Conservation (phyloP, 2,329 filamentous ascomycete species). For the Chaetoscypha palmicola region DNA sequence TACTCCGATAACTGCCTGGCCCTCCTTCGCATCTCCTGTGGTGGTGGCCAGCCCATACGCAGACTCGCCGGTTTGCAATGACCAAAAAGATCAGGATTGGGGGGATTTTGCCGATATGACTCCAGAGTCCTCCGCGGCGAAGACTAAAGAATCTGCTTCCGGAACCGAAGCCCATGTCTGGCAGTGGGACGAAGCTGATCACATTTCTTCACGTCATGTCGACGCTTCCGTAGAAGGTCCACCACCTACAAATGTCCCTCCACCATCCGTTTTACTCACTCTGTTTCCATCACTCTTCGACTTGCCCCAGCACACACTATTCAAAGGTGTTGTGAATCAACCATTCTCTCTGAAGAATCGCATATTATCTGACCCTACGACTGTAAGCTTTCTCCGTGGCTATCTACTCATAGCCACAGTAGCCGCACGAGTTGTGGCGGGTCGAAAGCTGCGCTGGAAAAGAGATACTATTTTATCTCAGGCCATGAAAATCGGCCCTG, state of each 20-base stretch:
- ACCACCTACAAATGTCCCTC: constrained; percentile 68
- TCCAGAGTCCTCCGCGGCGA: constrained; percentile 20
- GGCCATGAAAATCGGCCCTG: constrained; percentile 76
- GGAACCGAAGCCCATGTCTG: constrained; percentile 26
- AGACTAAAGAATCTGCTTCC: constrained; percentile 12
- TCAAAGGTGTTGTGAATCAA: constrained; percentile 57
- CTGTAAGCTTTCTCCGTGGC: constrained; percentile 54
- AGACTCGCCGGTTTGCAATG: constrained; percentile 23
- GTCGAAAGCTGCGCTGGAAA: constrained; percentile 83
- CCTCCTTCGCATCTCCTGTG: constrained; percentile 19
- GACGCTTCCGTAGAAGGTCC: constrained; percentile 11
- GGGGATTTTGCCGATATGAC: constrained; percentile 44
- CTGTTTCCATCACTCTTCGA: constrained; percentile 66
- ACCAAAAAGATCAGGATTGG: constrained; percentile 42
- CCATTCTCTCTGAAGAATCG: constrained; percentile 51
- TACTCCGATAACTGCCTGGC: constrained; percentile 29
- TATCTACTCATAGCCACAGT: constrained; percentile 60
- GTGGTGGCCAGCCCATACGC: constrained; percentile 16
- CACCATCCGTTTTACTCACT: constrained; percentile 74
- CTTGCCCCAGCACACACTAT: constrained; percentile 55
- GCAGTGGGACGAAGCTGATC: constrained; percentile 29
- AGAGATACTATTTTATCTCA: constrained; percentile 78
- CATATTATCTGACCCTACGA: constrained; percentile 55
- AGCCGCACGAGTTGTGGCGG: constrained; percentile 74
- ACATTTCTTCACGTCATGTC: constrained; percentile 7